Evolutionary conservation across 306 rosid species (phyloP).

Genomic region (Glycine tomentella): DNA sequence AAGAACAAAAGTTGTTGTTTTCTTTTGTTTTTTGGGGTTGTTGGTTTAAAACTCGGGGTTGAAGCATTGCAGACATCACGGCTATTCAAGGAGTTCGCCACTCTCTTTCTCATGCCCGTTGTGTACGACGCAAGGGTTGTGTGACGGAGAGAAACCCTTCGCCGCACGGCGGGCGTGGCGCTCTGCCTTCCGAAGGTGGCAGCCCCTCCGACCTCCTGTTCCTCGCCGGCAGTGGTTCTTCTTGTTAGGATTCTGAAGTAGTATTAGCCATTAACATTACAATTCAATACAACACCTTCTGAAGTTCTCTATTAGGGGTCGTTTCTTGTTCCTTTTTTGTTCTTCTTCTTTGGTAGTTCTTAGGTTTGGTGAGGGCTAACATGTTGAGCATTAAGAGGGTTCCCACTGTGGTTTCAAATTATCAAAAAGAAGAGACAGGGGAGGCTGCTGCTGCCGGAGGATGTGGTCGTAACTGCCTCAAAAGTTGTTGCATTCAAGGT

Average conservation of each 20-base stretch:
- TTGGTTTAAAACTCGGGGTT: slow-evolving; percentile 58
- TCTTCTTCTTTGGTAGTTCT: not conserved
- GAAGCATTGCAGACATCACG: slow-evolving; percentile 93
- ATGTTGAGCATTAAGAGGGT: slow-evolving; percentile 96
- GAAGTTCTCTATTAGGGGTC: not conserved
- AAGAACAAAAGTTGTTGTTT: no score
- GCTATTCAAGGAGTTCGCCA: slow-evolving; percentile 81
- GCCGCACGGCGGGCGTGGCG: slow-evolving; percentile 99
- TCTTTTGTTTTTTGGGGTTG: not conserved
- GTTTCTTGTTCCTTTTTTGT: slow-evolving; percentile 12
- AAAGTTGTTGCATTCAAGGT: slow-evolving; percentile 87
- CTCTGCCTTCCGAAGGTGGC: slow-evolving; percentile 99
- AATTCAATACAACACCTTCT: not conserved
- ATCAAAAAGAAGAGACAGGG: slow-evolving; percentile 76
- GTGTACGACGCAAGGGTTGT: slow-evolving; percentile 84
- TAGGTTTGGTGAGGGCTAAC: slow-evolving; percentile 38
- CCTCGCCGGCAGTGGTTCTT: slow-evolving; percentile 88
- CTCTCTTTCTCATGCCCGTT: slow-evolving; percentile 80
- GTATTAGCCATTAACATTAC: not conserved
- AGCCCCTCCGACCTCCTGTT: slow-evolving; percentile 98
- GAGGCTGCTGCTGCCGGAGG: slow-evolving; percentile 60
- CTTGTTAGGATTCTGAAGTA: not conserved
- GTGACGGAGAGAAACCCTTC: slow-evolving; percentile 83
- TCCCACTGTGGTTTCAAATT: slow-evolving; percentile 89
- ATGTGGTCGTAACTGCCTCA: slow-evolving; percentile 86